Evolutionary conservation across 225 moss, liverwort and hornwort genomes (phyloP), one percentile per base, ranked within the genome.

Genomic region (Pseudoscleropodium purum): DNA sequence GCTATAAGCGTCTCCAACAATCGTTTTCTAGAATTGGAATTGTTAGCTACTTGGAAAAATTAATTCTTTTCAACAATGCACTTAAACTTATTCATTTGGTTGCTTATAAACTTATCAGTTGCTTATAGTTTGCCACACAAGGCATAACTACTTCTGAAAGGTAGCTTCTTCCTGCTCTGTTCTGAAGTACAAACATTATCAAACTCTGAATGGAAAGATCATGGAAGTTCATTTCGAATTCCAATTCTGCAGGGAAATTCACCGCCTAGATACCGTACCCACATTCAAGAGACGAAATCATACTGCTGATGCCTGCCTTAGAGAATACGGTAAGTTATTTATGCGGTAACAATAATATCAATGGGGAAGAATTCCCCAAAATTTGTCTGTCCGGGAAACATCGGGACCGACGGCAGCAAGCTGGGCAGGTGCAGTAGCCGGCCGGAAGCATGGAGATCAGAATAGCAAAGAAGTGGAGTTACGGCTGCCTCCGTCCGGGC

Each of bases 11-110:
- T 45, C 47, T 30, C 30, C 8, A 51, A 51, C 34, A 76, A 34
- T 52, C 0, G 0, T 52, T 76, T 31, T 34, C 5, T 3, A 34
- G 3, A 77, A 77, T 77, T 0, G 0, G 0, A 77, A 77, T 34
- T 47, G 21, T 36, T 52, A 23, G 5, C 25, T 78, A 78, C 36
- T 15, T 5, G 3, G 14, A 13, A 23, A 47, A 47, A 45, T 45
- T 45, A 36, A 36, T 1, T 14, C 3, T 23, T 52, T 77, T 33
- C 5, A 36, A 36, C 5, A 24, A 0, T 15, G 3, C 0, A 26
- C 2, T 15, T n/a, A n/a, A 56, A 26, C 2, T 17, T 37, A 37
- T 10, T 37, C 47, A 47, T 9, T 47, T 47, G 14, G 14, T 77
- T 77, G 23, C 18, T 30, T 47, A 60, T n/a, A n/a, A 56, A 26